Evolutionary conservation across 1,284 basidiomycete genomes (phyloP), one percentile per base, ranked within the genome.

Genomic region (Trichosporon coremiiforme): DNA sequence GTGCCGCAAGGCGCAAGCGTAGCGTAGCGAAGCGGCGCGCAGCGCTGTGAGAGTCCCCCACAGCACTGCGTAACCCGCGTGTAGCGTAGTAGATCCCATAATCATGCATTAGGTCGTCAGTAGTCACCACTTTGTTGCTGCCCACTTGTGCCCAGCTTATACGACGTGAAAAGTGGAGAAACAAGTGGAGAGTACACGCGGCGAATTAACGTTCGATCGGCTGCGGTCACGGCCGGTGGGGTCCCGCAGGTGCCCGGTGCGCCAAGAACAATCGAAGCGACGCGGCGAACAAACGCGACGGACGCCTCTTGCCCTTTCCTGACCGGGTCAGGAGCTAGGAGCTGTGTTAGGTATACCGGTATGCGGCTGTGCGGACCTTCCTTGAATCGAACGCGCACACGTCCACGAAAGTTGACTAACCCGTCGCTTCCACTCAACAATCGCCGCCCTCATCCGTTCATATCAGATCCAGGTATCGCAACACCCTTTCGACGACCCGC

Each of bases 61-160:
- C n/a, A n/a, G n/a, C n/a, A n/a, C n/a, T n/a, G n/a, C n/a, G n/a
- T n/a, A n/a, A n/a, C n/a, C n/a, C n/a, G n/a, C n/a, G n/a, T 17
- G 63, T n/a, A 15, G 17, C 64, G 22, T 35, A n/a, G 17, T 35
- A 60, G 29, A 33, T 31, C 13, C 57, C n/a, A 33, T 60, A 60
- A 31, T 9, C 57, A 60, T 60, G 57, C 31, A 60, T 57, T 60
- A 60, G 29, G 57, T 35, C 31, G 17, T 60, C 57, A 31, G 22
- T 33, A 60, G 29, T 60, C 29, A 12, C 13, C 2, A n/a, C n/a
- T n/a, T n/a, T n/a, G n/a, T n/a, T n/a, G n/a, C n/a, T n/a, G 47
- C 47, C 47, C 47, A 53, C 47, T n/a, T n/a, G n/a, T n/a, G n/a
- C n/a, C n/a, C 6, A 10, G n/a, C n/a, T n/a, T n/a, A n/a, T n/a